Percentiles rank a stretch among this genome's conserved stretches.
Evolutionary conservation across 2,329 filamentous ascomycete genomes (phyloP).

Genomic region (Alternaria sp.): DNA sequence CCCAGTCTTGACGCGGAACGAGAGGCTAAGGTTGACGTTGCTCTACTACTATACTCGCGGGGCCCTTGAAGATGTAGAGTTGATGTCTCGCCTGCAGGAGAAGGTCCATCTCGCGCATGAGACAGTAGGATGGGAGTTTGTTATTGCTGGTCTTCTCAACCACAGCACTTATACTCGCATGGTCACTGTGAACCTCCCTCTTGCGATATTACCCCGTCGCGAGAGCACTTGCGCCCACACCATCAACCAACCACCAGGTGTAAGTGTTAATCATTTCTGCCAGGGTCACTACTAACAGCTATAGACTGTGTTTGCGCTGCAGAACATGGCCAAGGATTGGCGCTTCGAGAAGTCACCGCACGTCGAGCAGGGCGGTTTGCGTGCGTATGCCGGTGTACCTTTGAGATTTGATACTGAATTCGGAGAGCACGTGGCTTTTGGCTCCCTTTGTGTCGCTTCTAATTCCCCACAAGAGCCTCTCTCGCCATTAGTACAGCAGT

Average conservation of each 20-base stretch:
- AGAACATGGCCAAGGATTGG: conserved; percentile 54
- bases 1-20: conserved; percentile 45
- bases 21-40: conserved; percentile 47
- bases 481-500: conserved; percentile 38
- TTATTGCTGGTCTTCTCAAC: conserved; percentile 54
- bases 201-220: conserved; percentile 53
- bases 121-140: conserved; percentile 55
- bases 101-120: conserved; percentile 52
- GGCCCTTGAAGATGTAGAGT: conserved; percentile 49
- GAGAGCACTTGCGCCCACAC: conserved; percentile 57
- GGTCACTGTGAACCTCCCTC: conserved; percentile 51
- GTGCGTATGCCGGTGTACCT: conserved; percentile 52
- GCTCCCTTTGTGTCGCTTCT: conserved; percentile 54
- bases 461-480: conserved; percentile 43
- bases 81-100: conserved; percentile 52
- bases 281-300: not conserved
- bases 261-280: conserved; percentile 18
- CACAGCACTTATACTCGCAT: conserved; percentile 53
- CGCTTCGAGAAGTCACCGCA: conserved; percentile 52
- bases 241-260: conserved; percentile 43
- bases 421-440: conserved; percentile 51
- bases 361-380: conserved; percentile 50
- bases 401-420: conserved; percentile 50
- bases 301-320: conserved; percentile 50
- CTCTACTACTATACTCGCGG: conserved; percentile 55